Evolutionary conservation across 2,329 filamentous ascomycete species (phyloP).

Genomic region (Rutstroemia sydowiana): DNA sequence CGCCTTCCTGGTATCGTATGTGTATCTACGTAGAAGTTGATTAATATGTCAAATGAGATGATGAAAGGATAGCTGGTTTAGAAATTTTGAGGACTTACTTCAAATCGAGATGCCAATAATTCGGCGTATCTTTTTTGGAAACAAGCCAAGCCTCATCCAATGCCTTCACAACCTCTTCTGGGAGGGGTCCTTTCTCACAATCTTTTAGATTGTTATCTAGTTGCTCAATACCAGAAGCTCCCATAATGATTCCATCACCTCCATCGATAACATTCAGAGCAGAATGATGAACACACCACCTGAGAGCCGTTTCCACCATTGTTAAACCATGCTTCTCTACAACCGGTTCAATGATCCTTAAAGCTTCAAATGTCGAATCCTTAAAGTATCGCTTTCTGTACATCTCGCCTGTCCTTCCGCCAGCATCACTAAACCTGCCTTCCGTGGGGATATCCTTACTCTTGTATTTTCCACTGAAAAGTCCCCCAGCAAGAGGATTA

Average conservation of each 20-base stretch:
- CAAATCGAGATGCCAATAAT: constrained; percentile 30
- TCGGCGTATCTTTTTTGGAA: constrained; percentile 39
- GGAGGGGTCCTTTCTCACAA: constrained; percentile 48
- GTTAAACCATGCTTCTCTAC: constrained; percentile 52
- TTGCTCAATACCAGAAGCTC: constrained; percentile 34
- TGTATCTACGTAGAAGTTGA: constrained; percentile 11
- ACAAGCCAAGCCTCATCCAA: constrained; percentile 58
- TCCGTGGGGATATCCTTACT: constrained; percentile 45
- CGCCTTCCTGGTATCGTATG: constrained; percentile 23
- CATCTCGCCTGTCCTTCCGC: constrained; percentile 35
- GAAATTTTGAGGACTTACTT: constrained; percentile 14
- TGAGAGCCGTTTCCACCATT: constrained; percentile 51
- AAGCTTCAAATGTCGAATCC: constrained; percentile 53
- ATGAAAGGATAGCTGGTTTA: too few species aligned
- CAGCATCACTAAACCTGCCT: constrained; percentile 60
- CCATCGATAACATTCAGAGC: constrained; percentile 43
- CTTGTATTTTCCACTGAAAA: constrained; percentile 64
- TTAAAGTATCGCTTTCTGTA: constrained; percentile 58
- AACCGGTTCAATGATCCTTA: constrained; percentile 51
- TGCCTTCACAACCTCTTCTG: constrained; percentile 54
- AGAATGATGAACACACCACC: constrained; percentile 54
- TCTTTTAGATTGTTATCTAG: constrained; percentile 36
- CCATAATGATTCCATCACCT: constrained; percentile 37
- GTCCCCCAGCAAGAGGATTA: constrained; percentile 73
- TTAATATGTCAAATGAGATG: too few species aligned